Percentiles rank a stretch among this genome's conserved stretches.
Evolutionary conservation across 208 protist genomes (phyloP).

Genomic region (Porcisia deanei): DNA sequence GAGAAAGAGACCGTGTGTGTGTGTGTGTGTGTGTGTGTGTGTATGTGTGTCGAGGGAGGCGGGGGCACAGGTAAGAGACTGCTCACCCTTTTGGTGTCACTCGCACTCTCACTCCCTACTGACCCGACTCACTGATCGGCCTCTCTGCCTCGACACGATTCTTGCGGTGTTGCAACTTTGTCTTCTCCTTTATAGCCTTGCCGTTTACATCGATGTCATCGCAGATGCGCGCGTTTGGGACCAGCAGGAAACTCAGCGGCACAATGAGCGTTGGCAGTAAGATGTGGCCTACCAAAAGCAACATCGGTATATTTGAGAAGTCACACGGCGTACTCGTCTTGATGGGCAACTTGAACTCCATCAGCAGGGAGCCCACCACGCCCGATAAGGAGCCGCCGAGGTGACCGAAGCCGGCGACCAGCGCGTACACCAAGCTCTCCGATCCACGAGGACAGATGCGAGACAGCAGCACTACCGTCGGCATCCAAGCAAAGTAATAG

Average conservation of each 20-base stretch:
- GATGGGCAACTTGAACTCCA: conserved; percentile 65
- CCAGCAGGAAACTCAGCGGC: conserved; percentile 67
- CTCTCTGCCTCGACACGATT: conserved; percentile 9
- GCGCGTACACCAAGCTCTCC: conserved; percentile 81
- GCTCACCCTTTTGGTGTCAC: background rate
- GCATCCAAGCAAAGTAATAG: conserved; percentile 84
- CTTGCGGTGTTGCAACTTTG: conserved; percentile 7
- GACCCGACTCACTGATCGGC: conserved; percentile 17
- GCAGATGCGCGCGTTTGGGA: conserved; percentile 71
- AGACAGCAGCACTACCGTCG: conserved; percentile 75
- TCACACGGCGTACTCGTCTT: conserved; percentile 46
- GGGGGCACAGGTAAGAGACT: background rate
- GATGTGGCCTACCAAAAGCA: conserved; percentile 73
- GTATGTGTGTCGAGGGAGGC: background rate
- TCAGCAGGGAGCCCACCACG: conserved; percentile 60
- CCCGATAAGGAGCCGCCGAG: conserved; percentile 56
- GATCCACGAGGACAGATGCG: conserved; percentile 83
- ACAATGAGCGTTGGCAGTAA: conserved; percentile 61
- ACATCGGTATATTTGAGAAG: conserved; percentile 66
- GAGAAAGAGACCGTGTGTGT: background rate
- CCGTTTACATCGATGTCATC: conserved; percentile 63
- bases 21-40: background rate
- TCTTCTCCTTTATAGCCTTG: conserved; percentile 32
- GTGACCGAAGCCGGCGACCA: conserved; percentile 85
- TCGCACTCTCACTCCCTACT: conserved; percentile 6